A percentile compares a stretch with the other conserved stretches of the same genome.
Conservation (phyloP, 2,329 filamentous ascomycete species). For the Aspergillus ochraceus region DNA sequence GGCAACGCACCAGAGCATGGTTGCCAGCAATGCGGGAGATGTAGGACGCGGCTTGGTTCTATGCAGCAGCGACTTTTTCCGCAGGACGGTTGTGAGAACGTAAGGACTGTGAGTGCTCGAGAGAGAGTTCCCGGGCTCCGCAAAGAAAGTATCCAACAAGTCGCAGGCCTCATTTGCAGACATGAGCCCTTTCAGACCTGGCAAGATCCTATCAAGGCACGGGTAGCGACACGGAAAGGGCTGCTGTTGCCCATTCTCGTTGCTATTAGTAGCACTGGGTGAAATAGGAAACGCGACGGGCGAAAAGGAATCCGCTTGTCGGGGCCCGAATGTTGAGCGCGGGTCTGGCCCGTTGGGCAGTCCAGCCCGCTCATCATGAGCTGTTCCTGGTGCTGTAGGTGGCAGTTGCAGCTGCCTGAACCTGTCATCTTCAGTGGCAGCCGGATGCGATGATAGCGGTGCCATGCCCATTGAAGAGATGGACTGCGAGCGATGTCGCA, state of each 20-base stretch:
- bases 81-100: conserved; percentile 49
- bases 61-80: conserved; percentile 46
- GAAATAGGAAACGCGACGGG: not conserved
- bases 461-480: not conserved
- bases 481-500: not conserved
- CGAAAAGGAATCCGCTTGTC: not conserved
- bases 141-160: conserved; percentile 50
- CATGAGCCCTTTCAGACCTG: conserved; percentile 41
- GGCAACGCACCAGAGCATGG: conserved; percentile 51
- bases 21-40: conserved; percentile 48
- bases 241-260: not conserved
- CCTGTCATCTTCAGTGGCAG: not conserved
- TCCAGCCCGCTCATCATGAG: not conserved
- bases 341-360: not conserved
- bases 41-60: conserved; percentile 42
- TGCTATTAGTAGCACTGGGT: not conserved
- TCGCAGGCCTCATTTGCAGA: conserved; percentile 45
- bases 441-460: not conserved
- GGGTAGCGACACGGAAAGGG: conserved; percentile 25
- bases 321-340: not conserved
- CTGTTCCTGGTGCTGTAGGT: not conserved
- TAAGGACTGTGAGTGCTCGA: conserved; percentile 51
- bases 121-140: conserved; percentile 36
- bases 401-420: not conserved
- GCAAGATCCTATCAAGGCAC: conserved; percentile 45